Conservation (phyloP, 345 rosid genomes). For the Populus pruinosa region DNA sequence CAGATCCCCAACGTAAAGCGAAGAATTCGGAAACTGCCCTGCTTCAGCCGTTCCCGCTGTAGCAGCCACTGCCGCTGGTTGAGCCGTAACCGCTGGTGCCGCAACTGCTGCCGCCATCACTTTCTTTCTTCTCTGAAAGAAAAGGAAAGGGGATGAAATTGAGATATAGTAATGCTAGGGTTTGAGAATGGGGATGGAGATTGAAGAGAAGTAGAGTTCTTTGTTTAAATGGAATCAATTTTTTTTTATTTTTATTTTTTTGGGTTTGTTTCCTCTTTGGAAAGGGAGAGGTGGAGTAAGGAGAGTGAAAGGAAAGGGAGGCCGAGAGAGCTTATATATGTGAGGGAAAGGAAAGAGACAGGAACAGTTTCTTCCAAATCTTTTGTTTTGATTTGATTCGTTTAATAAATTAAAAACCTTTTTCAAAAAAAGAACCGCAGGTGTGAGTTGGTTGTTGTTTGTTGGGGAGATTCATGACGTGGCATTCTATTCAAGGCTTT, state of each 20-base stretch:
- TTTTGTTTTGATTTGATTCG: background rate
- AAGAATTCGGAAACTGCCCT: slow-evolving; percentile 30
- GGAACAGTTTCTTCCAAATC: background rate
- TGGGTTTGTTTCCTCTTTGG: background rate
- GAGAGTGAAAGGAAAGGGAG: background rate
- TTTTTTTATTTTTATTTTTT: background rate
- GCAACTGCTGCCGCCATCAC: slow-evolving; percentile 33
- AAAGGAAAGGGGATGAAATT: slow-evolving; percentile 1
- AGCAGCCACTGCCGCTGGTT: slow-evolving; percentile 9
- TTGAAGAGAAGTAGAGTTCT: background rate
- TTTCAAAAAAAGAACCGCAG: background rate
- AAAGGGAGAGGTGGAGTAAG: slow-evolving; percentile 10
- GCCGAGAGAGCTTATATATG: background rate
- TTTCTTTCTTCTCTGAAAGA: background rate
- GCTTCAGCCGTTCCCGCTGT: slow-evolving; percentile 6
- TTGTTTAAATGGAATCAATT: slow-evolving; percentile 10
- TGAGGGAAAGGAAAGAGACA: slow-evolving; percentile 13
- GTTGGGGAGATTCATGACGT: background rate
- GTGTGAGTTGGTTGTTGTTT: background rate
- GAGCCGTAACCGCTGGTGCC: slow-evolving; percentile 19
- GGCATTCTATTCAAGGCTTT: background rate
- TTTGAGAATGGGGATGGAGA: background rate
- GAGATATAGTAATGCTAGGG: background rate
- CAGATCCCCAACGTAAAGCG: slow-evolving; percentile 70
- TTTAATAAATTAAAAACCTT: background rate